Evolutionary conservation across 108 stramenopile species (phyloP).

Genomic region (Mediolabrus comicus): DNA sequence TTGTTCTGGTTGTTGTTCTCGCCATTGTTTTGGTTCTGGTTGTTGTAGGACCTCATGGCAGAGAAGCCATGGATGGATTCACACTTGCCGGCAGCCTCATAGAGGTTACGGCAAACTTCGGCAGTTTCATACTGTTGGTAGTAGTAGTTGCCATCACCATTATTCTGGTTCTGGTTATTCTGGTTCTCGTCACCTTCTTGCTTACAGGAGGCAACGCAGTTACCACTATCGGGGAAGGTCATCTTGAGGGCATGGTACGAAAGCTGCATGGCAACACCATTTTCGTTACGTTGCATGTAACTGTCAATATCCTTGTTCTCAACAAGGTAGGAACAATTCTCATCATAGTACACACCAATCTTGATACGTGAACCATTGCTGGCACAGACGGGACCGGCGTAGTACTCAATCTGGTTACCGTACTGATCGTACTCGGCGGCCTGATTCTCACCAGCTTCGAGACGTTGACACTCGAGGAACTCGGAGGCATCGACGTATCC

Average conservation of each 20-base stretch:
- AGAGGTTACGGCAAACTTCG: constrained; percentile 74
- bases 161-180: constrained; percentile 24
- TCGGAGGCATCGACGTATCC: constrained; percentile 85
- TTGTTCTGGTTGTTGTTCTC: constrained; percentile 47
- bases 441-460: constrained; percentile 66
- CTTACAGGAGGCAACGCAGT: constrained; percentile 70
- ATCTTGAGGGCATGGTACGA: constrained; percentile 70
- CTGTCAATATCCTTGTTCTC: constrained; percentile 66
- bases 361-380: constrained; percentile 75
- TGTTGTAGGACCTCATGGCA: constrained; percentile 49
- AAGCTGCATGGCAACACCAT: constrained; percentile 39
- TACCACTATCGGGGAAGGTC: constrained; percentile 50
- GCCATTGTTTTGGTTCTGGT: constrained; percentile 48
- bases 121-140: constrained; percentile 46
- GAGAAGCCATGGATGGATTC: constrained; percentile 75
- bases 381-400: constrained; percentile 77
- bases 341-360: constrained; percentile 84
- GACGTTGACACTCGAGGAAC: constrained; percentile 68
- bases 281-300: constrained; percentile 56
- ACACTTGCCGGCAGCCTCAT: constrained; percentile 82
- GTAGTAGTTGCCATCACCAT: constrained; percentile 25
- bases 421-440: no score
- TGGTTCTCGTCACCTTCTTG: constrained; percentile 26
- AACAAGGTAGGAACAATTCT: constrained; percentile 61
- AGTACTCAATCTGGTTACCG: constrained; percentile 25